These are phyloP conservation scores for Globisporangium paroecandrum DNA, from an alignment of 352 stramenopile species.

Conservation along the genomic window DNA sequence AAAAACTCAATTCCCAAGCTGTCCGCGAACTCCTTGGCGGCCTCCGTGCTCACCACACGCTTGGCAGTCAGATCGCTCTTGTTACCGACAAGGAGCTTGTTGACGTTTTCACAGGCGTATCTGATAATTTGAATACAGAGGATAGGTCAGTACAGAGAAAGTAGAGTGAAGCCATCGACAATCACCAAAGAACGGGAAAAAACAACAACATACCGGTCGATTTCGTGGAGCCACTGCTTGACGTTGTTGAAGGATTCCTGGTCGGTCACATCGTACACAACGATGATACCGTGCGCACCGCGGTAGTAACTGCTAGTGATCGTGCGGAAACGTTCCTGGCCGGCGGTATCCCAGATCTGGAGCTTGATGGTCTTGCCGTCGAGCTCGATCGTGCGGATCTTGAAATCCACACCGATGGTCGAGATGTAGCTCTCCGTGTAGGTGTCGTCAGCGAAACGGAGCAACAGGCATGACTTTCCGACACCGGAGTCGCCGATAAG, in stretches of 20 bases:
- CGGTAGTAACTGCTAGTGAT: constrained; percentile 99
- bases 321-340: constrained; percentile 99
- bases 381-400: constrained; percentile 99
- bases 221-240: constrained; percentile 97
- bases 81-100: constrained; percentile 98
- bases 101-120: constrained; percentile 96
- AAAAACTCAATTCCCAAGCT: constrained; percentile 87
- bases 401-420: constrained; percentile 99
- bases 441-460: constrained; percentile 99
- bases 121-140: constrained; percentile 27
- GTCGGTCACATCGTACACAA: constrained; percentile 99
- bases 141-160: not conserved
- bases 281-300: constrained; percentile 98
- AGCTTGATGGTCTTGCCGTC: constrained; percentile 99
- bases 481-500: constrained; percentile 98
- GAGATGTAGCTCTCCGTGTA: constrained; percentile 99
- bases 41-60: constrained; percentile 92
- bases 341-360: constrained; percentile 99
- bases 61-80: constrained; percentile 96
- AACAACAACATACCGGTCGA: constrained; percentile 50
- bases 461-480: constrained; percentile 98
- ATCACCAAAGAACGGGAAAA: not conserved
- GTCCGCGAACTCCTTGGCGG: constrained; percentile 90
- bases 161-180: not conserved
- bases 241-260: constrained; percentile 97